Evolutionary conservation across 2,329 filamentous ascomycete genomes (phyloP).

Genomic region (Pseudodiploospora longispora): DNA sequence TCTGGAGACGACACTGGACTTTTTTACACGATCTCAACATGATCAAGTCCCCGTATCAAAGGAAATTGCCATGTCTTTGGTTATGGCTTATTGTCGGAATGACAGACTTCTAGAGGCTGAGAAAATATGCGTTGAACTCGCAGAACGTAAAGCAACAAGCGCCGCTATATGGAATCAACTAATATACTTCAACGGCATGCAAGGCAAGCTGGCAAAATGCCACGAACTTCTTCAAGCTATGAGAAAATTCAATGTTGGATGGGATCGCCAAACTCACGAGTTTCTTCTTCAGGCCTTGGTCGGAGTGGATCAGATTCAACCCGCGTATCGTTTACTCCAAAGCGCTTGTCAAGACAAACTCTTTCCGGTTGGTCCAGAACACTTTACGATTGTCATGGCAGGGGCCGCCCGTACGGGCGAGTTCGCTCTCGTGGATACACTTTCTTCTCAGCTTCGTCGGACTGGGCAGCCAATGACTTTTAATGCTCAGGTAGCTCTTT

Average conservation of each 20-base stretch:
- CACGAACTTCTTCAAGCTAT: slow-evolving; percentile 42
- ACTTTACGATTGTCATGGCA: slow-evolving; percentile 46
- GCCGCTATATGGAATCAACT: slow-evolving; percentile 73
- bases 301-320: slow-evolving; percentile 39
- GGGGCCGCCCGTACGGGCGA: slow-evolving; percentile 40
- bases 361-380: slow-evolving; percentile 38
- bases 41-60: slow-evolving; percentile 40
- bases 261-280: slow-evolving; percentile 42
- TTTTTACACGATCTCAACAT: slow-evolving; percentile 57
- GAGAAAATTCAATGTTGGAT: slow-evolving; percentile 37
- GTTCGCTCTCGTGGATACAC: slow-evolving; percentile 30
- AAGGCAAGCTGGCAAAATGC: slow-evolving; percentile 43
- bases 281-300: slow-evolving; percentile 42
- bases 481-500: slow-evolving; percentile 33
- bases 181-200: slow-evolving; percentile 59
- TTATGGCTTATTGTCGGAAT: slow-evolving; percentile 55
- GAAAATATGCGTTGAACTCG: slow-evolving; percentile 38
- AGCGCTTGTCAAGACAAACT: slow-evolving; percentile 34
- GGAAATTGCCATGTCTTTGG: slow-evolving; percentile 54
- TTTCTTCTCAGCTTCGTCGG: slow-evolving; percentile 35
- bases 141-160: slow-evolving; percentile 40
- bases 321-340: slow-evolving; percentile 41
- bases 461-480: slow-evolving; percentile 34
- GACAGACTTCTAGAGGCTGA: slow-evolving; percentile 28
- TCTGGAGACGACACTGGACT: slow-evolving; percentile 55